Evolutionary conservation across 2,329 filamentous ascomycete genomes (phyloP).

Genomic region (Escovopsis sp.): DNA sequence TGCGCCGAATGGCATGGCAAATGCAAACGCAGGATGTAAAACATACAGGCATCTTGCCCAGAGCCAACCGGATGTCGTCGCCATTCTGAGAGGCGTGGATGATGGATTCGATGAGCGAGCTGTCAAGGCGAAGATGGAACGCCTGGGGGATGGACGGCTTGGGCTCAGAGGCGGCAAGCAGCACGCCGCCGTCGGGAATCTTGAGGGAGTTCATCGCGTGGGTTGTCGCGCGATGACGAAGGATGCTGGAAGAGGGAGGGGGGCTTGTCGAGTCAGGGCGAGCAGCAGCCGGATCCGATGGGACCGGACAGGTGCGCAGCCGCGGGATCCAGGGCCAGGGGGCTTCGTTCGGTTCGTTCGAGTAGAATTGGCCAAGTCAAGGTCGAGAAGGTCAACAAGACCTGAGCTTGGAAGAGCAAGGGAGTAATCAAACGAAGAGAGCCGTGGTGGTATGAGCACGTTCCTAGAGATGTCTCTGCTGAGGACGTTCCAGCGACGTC

Average conservation of each 20-base stretch:
- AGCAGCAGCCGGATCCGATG: conserved; percentile 2
- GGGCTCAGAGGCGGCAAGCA: conserved; percentile 34
- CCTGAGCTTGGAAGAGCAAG: too few relatives aligned
- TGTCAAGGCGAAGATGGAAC: conserved; percentile 41
- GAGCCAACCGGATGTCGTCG: conserved; percentile 37
- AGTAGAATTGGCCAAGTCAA: neutral
- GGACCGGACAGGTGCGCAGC: neutral
- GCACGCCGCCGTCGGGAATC: conserved; percentile 41
- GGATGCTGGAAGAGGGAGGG: neutral
- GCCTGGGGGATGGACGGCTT: conserved; percentile 34
- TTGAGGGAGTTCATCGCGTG: conserved; percentile 34
- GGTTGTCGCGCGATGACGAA: neutral
- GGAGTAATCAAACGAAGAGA: too few relatives aligned
- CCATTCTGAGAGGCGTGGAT: conserved; percentile 43
- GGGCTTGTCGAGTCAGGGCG: neutral
- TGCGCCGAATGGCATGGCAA: neutral
- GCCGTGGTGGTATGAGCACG: too few relatives aligned
- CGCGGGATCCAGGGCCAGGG: neutral
- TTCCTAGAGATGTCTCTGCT: too few relatives aligned
- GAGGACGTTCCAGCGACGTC: too few relatives aligned
- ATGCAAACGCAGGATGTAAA: neutral
- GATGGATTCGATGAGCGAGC: conserved; percentile 45
- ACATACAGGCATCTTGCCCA: conserved; percentile 46
- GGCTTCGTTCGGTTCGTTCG: neutral
- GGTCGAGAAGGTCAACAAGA: neutral